Evolutionary conservation across 176 grass and related monocot species (phyloP).

Genomic region (Aegilops sharonensis): DNA sequence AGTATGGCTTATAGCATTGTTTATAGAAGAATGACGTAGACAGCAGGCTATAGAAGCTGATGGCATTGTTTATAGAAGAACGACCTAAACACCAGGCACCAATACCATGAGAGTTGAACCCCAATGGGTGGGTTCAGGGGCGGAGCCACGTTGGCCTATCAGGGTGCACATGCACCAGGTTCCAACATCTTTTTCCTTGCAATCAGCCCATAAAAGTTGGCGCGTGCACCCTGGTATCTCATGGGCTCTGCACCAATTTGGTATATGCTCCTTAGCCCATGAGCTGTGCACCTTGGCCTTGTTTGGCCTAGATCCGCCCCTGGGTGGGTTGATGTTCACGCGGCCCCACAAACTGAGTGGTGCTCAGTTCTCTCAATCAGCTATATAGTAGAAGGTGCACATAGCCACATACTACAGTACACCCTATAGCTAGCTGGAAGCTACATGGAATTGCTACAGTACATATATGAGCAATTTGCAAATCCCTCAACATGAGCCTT

Average conservation of each 20-base stretch:
- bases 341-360: not conserved
- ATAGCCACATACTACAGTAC: not conserved
- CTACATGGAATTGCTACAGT: not conserved
- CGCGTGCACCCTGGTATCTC: too few relatives aligned
- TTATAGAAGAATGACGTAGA: not conserved
- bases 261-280: too few relatives aligned
- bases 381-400: slow-evolving; percentile 17
- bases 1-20: not conserved
- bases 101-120: not conserved
- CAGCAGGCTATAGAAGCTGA: not conserved
- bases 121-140: not conserved
- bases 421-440: not conserved
- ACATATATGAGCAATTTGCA: not conserved
- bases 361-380: slow-evolving; percentile 4
- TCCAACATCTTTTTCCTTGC: too few relatives aligned
- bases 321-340: not conserved
- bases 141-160: too few relatives aligned
- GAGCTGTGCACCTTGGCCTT: too few relatives aligned
- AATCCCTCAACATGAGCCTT: not conserved
- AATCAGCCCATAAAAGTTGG: too few relatives aligned
- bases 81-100: not conserved
- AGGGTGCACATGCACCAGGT: too few relatives aligned
- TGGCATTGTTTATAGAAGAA: not conserved
- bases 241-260: too few relatives aligned
- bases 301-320: too few relatives aligned